These are phyloP conservation scores for Cadophora sp. DNA, from an alignment of 2,329 filamentous ascomycete genomes.

Conservation along the genomic window DNA sequence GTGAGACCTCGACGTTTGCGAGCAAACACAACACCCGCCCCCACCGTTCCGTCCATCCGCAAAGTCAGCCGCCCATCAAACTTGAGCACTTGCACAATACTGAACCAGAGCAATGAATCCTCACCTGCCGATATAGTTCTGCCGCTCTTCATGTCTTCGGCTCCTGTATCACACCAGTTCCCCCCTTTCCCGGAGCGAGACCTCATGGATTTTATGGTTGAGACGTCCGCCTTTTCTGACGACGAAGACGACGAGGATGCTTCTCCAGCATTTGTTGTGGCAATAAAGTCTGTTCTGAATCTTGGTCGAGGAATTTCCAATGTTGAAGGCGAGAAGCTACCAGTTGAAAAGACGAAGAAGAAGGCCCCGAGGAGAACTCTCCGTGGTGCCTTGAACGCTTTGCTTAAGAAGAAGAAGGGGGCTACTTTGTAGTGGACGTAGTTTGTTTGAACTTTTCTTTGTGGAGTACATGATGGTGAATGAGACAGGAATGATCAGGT, in stretches of 20 bases:
- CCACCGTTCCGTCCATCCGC: background rate
- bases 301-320: background rate
- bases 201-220: conserved; percentile 8
- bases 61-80: conserved; percentile 8
- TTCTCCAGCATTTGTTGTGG: background rate
- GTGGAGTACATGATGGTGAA: background rate
- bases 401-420: background rate
- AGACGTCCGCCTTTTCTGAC: conserved; percentile 12
- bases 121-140: too few species aligned
- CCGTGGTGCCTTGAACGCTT: background rate
- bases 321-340: background rate
- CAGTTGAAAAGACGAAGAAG: background rate
- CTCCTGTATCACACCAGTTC: background rate
- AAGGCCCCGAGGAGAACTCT: background rate
- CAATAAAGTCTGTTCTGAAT: conserved; percentile 8
- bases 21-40: conserved; percentile 15
- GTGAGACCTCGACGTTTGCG: conserved; percentile 5
- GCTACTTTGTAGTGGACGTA: background rate
- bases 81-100: conserved; percentile 7
- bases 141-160: background rate
- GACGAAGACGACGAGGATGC: conserved; percentile 11
- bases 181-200: background rate
- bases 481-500: background rate
- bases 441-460: background rate
- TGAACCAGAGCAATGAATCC: background rate